phyloP scores from a whole-genome alignment of 257 asterid genomes.

The Fraxinus excelsior region DNA sequence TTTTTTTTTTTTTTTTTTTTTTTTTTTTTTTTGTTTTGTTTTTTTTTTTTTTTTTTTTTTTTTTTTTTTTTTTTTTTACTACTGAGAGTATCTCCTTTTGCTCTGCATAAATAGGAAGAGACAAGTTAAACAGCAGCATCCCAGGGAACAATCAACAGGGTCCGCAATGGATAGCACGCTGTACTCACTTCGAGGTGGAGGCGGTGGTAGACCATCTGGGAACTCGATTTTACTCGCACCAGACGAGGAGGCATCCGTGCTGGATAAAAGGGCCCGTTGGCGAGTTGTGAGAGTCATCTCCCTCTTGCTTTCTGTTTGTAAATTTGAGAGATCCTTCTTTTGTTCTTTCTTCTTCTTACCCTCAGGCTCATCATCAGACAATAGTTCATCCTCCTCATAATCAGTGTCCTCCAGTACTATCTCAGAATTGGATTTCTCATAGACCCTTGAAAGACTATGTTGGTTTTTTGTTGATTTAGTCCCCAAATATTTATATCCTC shows the following conservation, averaged over 20 bases:
- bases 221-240: conserved; percentile 46
- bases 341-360: conserved; percentile 60
- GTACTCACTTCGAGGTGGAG: conserved; percentile 44
- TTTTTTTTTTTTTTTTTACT: conserved; percentile 49
- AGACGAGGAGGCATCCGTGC: conserved; percentile 37
- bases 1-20: too few relatives aligned
- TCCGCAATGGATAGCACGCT: not conserved
- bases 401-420: conserved; percentile 57
- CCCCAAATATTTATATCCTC: conserved; percentile 53
- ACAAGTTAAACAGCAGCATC: not conserved
- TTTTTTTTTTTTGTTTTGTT: too few relatives aligned
- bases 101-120: conserved; percentile 32
- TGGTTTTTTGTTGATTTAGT: conserved; percentile 48
- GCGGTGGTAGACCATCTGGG: conserved; percentile 51
- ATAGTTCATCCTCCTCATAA: conserved; percentile 56
- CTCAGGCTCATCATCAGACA: conserved; percentile 60
- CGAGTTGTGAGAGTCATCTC: conserved; percentile 88
- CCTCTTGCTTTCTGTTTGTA: conserved; percentile 66
- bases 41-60: too few relatives aligned
- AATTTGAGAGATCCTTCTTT: conserved; percentile 54
- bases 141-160: conserved; percentile 1
- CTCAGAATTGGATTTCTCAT: conserved; percentile 46
- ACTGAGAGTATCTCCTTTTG: conserved; percentile 50
- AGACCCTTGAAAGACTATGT: conserved; percentile 42
- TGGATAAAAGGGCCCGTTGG: conserved; percentile 57